Evolutionary conservation across 257 asterid genomes (phyloP).

Genomic region (Petrea volubilis): DNA sequence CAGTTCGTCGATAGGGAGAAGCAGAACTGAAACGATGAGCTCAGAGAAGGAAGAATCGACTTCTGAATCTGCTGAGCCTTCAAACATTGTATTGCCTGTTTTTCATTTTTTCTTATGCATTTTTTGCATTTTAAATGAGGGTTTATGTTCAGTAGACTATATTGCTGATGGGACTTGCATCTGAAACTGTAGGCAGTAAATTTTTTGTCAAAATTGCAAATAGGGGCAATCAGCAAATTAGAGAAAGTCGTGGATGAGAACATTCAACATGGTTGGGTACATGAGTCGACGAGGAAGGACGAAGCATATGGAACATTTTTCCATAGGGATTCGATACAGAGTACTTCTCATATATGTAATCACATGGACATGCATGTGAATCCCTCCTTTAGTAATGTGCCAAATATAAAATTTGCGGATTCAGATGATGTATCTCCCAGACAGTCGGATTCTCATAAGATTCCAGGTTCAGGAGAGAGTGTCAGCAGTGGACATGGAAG

Average conservation of each 20-base stretch:
- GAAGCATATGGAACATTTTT: conserved; percentile 12
- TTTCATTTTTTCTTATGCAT: not conserved
- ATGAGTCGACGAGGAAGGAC: conserved; percentile 27
- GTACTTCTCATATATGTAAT: conserved; percentile 1
- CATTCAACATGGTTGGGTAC: conserved; percentile 27
- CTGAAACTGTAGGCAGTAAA: conserved; percentile 43
- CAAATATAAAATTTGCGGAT: conserved; percentile 10
- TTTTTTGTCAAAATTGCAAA: conserved; percentile 50
- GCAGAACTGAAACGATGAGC: conserved; percentile 34
- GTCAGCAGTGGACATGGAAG: conserved; percentile 29
- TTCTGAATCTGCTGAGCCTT: conserved; percentile 30
- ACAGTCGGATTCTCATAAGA: conserved; percentile 26
- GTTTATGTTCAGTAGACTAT: not conserved
- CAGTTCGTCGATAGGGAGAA: conserved; percentile 28
- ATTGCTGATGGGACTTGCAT: conserved; percentile 9
- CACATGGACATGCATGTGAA: not conserved
- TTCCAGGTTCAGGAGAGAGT: conserved; percentile 26
- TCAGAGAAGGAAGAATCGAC: conserved; percentile 34
- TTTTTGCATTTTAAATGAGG: not conserved
- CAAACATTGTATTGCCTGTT: conserved; percentile 36
- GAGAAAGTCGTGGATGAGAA: conserved; percentile 32
- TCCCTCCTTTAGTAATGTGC: not conserved
- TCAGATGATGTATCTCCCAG: conserved; percentile 23
- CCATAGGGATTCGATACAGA: conserved; percentile 17
- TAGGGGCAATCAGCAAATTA: conserved; percentile 32